Base-by-base conservation (phyloP, 176 grass and related monocot genomes). In the Oryza brachyantha region DNA sequence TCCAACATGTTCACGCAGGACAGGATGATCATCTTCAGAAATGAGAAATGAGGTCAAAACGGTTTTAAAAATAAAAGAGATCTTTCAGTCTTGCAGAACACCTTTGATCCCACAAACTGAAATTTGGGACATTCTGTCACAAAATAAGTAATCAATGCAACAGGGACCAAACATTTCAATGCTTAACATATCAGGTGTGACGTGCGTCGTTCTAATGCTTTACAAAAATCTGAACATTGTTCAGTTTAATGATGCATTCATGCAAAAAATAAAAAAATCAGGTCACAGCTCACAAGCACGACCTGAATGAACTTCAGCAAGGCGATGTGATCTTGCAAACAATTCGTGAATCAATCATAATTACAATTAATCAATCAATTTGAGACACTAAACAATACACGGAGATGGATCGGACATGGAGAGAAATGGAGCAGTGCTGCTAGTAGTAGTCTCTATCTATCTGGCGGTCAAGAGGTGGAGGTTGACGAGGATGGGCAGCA, bases 401-500 rank as follows among this genome's bases (percentile, higher is more conserved):
- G 31, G 31, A 2, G 31, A 21, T 14, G 13, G 0, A 45, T 14
- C 46, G 40, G 11, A 13, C n/a, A 40, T 12, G n/a, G 13, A 42
- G 12, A 42, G 13, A 45, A 45, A 45, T n/a, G n/a, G n/a, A n/a
- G n/a, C n/a, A n/a, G n/a, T n/a, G n/a, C n/a, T n/a, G n/a, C n/a
- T n/a, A n/a, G n/a, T n/a, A n/a, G 6, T 5, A 36, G 0, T 36
- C 35, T 36, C 35, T 3, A 46, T 12, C 19, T 52, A 84, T 75
- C 26, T 79, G 40, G 39, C 8, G 11, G 81, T 84, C 52, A 88
- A 69, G 81, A 84, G 77, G 26, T 66, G 64, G 19, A 88, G 81
- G 81, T 88, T 88, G 75, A 88, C n/a, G 63, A 88, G 63, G 19
- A 88, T 34, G 7, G 86, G 81, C 32, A 84, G 54, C 40, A 84